Evolutionary conservation across 768 basidiomycete species (phyloP).

Genomic region (Naganishia vaughanmartiniae): DNA sequence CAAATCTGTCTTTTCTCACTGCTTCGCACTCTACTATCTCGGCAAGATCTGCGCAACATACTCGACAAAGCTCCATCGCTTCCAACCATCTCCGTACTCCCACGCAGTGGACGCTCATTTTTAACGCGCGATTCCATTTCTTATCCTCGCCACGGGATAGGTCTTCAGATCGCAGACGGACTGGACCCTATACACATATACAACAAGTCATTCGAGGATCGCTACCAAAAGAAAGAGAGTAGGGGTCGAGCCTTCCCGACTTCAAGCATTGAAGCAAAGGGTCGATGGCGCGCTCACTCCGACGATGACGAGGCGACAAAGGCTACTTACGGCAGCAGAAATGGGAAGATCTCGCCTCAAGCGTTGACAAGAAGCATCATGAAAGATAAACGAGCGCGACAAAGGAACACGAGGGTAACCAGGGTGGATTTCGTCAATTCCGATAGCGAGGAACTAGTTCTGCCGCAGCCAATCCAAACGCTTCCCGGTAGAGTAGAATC

Average conservation of each 20-base stretch:
- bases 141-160: background rate
- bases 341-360: background rate
- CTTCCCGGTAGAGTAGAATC: background rate
- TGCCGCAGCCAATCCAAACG: background rate
- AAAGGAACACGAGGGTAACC: background rate
- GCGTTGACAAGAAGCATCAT: background rate
- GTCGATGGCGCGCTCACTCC: background rate
- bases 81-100: background rate
- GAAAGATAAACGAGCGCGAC: background rate
- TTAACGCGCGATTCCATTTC: background rate
- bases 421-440: background rate
- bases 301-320: background rate
- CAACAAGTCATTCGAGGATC: background rate
- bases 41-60: slow-evolving; percentile 12
- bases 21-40: slow-evolving; percentile 16
- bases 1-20: slow-evolving; percentile 24
- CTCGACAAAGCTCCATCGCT: background rate
- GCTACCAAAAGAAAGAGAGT: background rate
- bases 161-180: background rate
- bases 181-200: background rate
- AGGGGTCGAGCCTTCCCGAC: background rate
- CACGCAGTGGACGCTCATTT: background rate
- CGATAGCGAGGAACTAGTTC: background rate
- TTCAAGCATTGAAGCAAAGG: background rate
- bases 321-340: background rate